A percentile compares a stretch with the other conserved stretches of the same genome.
phyloP scores from a whole-genome alignment of 805 yeast genomes.

The Saturnispora halmiae region DNA sequence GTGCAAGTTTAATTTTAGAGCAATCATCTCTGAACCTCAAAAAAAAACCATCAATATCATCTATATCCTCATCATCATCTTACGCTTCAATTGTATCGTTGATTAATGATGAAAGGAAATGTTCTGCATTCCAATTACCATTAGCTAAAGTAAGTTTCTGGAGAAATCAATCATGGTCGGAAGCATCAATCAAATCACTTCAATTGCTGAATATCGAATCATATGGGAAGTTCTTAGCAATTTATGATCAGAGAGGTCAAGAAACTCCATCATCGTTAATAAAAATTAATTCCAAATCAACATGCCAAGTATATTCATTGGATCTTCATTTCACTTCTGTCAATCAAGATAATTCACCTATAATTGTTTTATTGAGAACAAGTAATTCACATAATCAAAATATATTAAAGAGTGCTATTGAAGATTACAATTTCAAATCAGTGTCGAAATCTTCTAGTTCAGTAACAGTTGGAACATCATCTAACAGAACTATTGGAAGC shows the following conservation, averaged over 20 bases:
- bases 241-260: background rate
- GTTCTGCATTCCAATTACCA: slow-evolving; percentile 10
- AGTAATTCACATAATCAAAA: slow-evolving; percentile 1
- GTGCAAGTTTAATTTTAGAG: slow-evolving; percentile 6
- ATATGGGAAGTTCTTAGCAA: background rate
- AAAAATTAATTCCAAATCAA: slow-evolving; percentile 5
- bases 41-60: background rate
- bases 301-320: slow-evolving; percentile 10
- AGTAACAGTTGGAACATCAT: slow-evolving; percentile 1
- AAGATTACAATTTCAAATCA: slow-evolving; percentile 1
- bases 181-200: background rate
- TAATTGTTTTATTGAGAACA: slow-evolving; percentile 13
- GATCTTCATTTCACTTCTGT: slow-evolving; percentile 15
- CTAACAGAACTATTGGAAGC: background rate
- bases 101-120: background rate
- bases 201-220: background rate
- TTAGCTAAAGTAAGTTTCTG: slow-evolving; percentile 23
- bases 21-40: slow-evolving; percentile 4
- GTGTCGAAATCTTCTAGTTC: background rate
- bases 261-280: slow-evolving; percentile 3
- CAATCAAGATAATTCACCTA: slow-evolving; percentile 4
- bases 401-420: slow-evolving; percentile 5
- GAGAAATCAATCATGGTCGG: slow-evolving; percentile 24
- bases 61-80: background rate
- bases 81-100: background rate